Conservation (phyloP, 2,329 filamentous ascomycete genomes). For the Microcera coccophila region DNA sequence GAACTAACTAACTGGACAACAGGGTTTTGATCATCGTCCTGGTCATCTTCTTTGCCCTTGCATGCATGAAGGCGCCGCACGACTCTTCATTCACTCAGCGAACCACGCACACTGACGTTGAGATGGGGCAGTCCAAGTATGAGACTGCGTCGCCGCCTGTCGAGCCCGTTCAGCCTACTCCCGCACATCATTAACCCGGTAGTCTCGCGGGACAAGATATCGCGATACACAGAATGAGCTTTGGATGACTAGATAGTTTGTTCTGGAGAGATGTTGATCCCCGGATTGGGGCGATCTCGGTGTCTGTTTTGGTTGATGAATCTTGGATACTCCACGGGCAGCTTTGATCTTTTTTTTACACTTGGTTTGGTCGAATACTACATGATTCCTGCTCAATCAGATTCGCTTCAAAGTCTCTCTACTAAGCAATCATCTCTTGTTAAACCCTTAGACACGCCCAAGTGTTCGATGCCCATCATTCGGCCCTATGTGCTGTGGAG, state of each 20-base stretch:
- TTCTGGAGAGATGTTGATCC: too few species aligned
- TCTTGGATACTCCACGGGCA: neutral
- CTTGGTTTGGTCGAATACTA: neutral
- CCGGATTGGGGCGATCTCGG: neutral
- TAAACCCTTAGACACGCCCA: too few species aligned
- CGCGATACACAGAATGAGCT: too few species aligned
- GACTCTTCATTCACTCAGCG: slow-evolving; percentile 10
- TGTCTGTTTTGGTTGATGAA: too few species aligned
- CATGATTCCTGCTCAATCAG: neutral
- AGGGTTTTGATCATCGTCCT: slow-evolving; percentile 39
- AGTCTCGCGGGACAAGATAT: too few species aligned
- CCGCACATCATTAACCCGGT: neutral
- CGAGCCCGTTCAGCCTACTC: neutral
- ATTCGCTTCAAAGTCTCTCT: neutral
- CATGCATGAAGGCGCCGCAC: slow-evolving; percentile 24
- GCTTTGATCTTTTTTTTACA: slow-evolving; percentile 1
- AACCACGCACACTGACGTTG: slow-evolving; percentile 6
- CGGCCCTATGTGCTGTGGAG: too few species aligned
- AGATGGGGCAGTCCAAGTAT: slow-evolving; percentile 15
- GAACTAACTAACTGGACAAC: neutral
- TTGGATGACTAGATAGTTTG: too few species aligned
- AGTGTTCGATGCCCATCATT: too few species aligned
- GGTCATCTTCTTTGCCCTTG: slow-evolving; percentile 37
- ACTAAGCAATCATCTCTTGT: too few species aligned
- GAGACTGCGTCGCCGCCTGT: slow-evolving; percentile 1